These are phyloP conservation scores for Citrullus colocynthis DNA, from an alignment of 306 rosid genomes.

Conservation along the genomic window DNA sequence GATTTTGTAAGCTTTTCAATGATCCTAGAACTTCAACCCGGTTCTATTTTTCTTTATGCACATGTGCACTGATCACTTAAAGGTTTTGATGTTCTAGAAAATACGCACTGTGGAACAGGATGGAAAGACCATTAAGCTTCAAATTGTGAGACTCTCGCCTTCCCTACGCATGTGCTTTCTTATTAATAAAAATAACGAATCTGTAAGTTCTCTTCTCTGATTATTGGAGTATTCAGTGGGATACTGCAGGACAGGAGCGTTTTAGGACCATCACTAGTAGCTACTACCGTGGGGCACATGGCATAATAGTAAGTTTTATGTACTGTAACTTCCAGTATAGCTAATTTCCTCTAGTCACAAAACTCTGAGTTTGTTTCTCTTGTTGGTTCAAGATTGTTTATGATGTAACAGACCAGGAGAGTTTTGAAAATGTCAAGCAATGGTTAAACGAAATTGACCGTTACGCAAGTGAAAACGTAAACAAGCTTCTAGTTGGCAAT, in stretches of 20 bases:
- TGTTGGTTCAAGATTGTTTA: conserved; percentile 31
- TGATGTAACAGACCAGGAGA: conserved; percentile 49
- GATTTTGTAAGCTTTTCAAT: conserved; percentile 31
- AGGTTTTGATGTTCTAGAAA: conserved; percentile 19
- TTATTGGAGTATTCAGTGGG: conserved; percentile 24
- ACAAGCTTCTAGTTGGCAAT: conserved; percentile 48
- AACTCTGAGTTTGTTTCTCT: neutral
- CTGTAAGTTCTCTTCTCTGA: neutral
- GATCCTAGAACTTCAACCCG: neutral
- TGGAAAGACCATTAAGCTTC: conserved; percentile 44
- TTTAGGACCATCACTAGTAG: conserved; percentile 47
- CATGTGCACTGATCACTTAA: neutral
- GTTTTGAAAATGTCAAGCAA: conserved; percentile 38
- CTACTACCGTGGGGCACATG: conserved; percentile 54
- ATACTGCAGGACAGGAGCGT: conserved; percentile 51
- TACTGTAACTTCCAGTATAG: neutral
- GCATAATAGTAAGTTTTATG: conserved; percentile 32
- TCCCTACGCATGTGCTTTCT: neutral
- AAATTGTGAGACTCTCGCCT: conserved; percentile 26
- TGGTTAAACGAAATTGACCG: conserved; percentile 44
- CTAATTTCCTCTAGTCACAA: neutral
- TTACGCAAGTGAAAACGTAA: conserved; percentile 37
- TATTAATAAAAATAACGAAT: neutral
- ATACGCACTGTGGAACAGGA: conserved; percentile 51
- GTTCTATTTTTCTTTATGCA: neutral